Conservation (phyloP, 2,329 filamentous ascomycete species). For the Leptographium flavum region DNA sequence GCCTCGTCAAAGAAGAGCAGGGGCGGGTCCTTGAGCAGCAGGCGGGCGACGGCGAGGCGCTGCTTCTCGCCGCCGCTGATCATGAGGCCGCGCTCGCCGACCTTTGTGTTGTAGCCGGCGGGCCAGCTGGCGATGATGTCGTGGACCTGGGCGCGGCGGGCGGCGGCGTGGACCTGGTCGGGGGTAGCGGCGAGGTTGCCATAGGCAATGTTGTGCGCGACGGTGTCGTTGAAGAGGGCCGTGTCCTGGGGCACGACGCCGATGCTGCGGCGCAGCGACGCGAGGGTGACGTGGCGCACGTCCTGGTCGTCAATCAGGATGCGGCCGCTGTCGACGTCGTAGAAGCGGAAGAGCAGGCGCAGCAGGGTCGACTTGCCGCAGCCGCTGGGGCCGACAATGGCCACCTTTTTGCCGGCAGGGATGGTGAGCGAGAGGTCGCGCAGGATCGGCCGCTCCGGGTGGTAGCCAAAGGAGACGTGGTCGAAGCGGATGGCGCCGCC, state of each 20-base stretch:
- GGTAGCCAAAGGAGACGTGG: slow-evolving; percentile 89
- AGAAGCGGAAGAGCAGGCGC: slow-evolving; percentile 82
- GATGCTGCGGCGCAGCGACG: slow-evolving; percentile 71
- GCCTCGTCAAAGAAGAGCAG: slow-evolving; percentile 21
- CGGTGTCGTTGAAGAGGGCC: slow-evolving; percentile 90
- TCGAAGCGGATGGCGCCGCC: slow-evolving; percentile 90
- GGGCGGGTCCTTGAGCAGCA: slow-evolving; percentile 23
- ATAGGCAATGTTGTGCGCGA: slow-evolving; percentile 91
- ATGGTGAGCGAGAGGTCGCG: slow-evolving; percentile 77
- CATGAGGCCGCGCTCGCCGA: slow-evolving; percentile 36
- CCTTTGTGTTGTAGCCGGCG: slow-evolving; percentile 80
- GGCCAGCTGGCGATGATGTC: slow-evolving; percentile 68
- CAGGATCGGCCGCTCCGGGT: slow-evolving; percentile 73
- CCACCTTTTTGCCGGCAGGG: slow-evolving; percentile 89
- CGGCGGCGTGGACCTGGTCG: slow-evolving; percentile 62
- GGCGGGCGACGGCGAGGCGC: slow-evolving; percentile 33
- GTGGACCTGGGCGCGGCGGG: slow-evolving; percentile 71
- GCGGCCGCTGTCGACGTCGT: slow-evolving; percentile 72
- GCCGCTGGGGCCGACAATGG: slow-evolving; percentile 85
- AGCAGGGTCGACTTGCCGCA: slow-evolving; percentile 94
- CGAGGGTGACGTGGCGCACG: slow-evolving; percentile 66
- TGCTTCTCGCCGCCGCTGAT: slow-evolving; percentile 43
- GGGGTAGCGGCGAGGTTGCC: slow-evolving; percentile 59
- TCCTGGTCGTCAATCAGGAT: slow-evolving; percentile 92
- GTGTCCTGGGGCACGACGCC: slow-evolving; percentile 97